Base-by-base conservation (phyloP, 1,139 yeast species). In the Hyphopichia buzzinii region DNA sequence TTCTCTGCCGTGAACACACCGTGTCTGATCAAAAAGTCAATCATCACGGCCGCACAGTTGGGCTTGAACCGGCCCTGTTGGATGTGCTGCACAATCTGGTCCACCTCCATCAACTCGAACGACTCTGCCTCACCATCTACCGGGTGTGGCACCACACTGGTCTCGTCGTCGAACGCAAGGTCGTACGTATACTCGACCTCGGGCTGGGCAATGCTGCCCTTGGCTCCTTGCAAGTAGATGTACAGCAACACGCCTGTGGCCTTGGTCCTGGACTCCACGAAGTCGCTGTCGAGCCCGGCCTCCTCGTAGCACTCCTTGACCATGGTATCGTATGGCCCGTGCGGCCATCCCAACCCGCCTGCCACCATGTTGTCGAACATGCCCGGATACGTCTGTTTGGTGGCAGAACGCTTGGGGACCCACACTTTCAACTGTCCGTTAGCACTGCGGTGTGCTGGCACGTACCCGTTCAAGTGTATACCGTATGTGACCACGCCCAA, bases 291-390 rank as follows among this genome's bases (percentile, higher is more conserved):
- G n/a, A 92, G 60, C 0, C 96, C 95, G 0, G 96, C 98, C 54
- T 92, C 98, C 52, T 92, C 98, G 42, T 67, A 72, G 48, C 95
- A 81, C 55, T 92, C 98, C 54, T 92, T 92, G 15, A 86, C 49
- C 3, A 82, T 79, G 0, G 97, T 90, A 34, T 87, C 95, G 54
- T 69, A 65, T 2, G 83, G 63, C 0, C 92, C 89, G 47, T 78
- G 67, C 0, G 96, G 96, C 53, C 82, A 72, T 0, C 96, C 96
- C 15, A 92, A 55, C 0, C 98, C 98, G 1, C 98, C 98, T 0
- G 96, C 98, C 4, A 92, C 87, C 1, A 95, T 87, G 54, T 90
- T 92, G 57, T 92, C 98, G 30, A 89, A 72, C 86, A 79, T 84
- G 0, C 87, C 84, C 0, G 98, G 97, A 62, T 79, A 89, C 0